Conservation (phyloP, 805 yeast genomes). For the Lipomyces sp. region DNA sequence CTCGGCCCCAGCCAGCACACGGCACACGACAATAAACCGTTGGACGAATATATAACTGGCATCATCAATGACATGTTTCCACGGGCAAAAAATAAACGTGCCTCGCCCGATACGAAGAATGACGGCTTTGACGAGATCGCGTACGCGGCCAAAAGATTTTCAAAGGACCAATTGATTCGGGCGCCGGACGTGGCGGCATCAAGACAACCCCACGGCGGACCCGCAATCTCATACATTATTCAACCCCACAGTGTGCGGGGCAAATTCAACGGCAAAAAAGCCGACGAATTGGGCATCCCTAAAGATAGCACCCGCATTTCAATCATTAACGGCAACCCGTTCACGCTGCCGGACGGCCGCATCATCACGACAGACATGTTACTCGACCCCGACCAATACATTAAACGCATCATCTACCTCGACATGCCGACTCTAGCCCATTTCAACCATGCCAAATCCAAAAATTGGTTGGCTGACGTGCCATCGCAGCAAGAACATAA, state of each 20-base stretch:
- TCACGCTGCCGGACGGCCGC: constrained; percentile 63
- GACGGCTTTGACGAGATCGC: constrained; percentile 17
- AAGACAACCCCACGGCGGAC: constrained; percentile 40
- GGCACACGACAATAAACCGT: not conserved
- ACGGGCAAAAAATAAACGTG: not conserved
- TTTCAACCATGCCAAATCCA: constrained; percentile 40
- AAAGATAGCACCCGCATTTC: constrained; percentile 63
- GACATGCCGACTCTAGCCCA: constrained; percentile 70
- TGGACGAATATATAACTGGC: constrained; percentile 31
- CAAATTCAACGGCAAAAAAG: constrained; percentile 68
- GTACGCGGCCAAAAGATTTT: not conserved
- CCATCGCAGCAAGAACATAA: constrained; percentile 7
- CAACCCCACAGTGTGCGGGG: constrained; percentile 74
- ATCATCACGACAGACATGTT: constrained; percentile 72
- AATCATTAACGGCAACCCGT: constrained; percentile 63
- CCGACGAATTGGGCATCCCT: constrained; percentile 70
- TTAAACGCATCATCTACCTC: constrained; percentile 65
- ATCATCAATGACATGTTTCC: constrained; percentile 30
- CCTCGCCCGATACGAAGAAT: not conserved
- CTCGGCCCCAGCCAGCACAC: not conserved
- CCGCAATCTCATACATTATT: constrained; percentile 70
- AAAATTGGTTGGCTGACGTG: constrained; percentile 28
- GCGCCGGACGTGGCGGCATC: constrained; percentile 11
- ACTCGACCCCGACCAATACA: constrained; percentile 61
- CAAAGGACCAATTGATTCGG: constrained; percentile 11